These are phyloP conservation scores for Penicillium waksmanii DNA, from an alignment of 495 filamentous ascomycete genomes.

Conservation along the genomic window DNA sequence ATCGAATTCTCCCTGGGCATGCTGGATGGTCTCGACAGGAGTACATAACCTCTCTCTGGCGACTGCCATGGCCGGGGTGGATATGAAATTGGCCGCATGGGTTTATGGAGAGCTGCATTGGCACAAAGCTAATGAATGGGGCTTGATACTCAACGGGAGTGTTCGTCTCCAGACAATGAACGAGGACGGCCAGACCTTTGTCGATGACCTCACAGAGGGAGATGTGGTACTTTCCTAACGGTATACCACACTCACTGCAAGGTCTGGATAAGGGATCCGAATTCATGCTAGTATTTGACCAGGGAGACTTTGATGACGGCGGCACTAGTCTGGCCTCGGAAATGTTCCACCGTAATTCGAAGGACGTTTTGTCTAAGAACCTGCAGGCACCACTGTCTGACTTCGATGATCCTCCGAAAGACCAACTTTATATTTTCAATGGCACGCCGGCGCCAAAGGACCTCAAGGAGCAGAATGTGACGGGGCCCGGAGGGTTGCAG, in stretches of 20 bases:
- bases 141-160: conserved; percentile 11
- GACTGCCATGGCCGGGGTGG: conserved; percentile 10
- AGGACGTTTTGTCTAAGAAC: conserved; percentile 13
- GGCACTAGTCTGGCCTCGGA: conserved; percentile 8
- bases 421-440: conserved; percentile 15
- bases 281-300: conserved; percentile 13
- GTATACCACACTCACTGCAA: conserved; percentile 12
- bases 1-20: conserved; percentile 12
- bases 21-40: conserved; percentile 14
- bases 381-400: conserved; percentile 8
- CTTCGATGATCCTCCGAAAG: conserved; percentile 11
- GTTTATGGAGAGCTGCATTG: conserved; percentile 13
- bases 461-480: conserved; percentile 7
- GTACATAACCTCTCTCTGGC: conserved; percentile 6
- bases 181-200: conserved; percentile 13
- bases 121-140: conserved; percentile 14
- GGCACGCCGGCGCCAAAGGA: conserved; percentile 10
- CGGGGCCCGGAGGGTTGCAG: conserved; percentile 2
- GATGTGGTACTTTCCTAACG: conserved; percentile 14
- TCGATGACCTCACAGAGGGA: conserved; percentile 9
- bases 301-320: conserved; percentile 11
- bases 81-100: conserved; percentile 14
- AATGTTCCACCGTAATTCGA: conserved; percentile 15
- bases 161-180: conserved; percentile 12
- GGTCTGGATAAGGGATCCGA: conserved; percentile 8